These are phyloP conservation scores for Patellifolia procumbens DNA, from an alignment of 179 eudicot species.

Conservation along the genomic window DNA sequence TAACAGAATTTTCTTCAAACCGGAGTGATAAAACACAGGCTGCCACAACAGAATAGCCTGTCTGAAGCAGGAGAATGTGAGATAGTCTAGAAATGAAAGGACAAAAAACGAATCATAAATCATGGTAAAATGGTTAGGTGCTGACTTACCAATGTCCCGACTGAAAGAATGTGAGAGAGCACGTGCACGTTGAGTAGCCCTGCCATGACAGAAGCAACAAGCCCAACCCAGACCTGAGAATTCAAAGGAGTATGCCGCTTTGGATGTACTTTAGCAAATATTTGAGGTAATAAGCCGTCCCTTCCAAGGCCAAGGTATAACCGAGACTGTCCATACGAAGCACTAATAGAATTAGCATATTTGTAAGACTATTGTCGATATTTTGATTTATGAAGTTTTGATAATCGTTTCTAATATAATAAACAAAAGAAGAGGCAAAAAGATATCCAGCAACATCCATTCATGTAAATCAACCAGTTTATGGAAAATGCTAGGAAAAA, in stretches of 20 bases:
- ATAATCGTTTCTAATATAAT: background rate
- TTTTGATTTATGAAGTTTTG: background rate
- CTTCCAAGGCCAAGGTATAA: constrained; percentile 97
- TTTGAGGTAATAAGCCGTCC: constrained; percentile 79
- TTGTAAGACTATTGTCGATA: background rate
- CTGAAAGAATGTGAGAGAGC: constrained; percentile 92
- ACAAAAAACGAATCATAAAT: constrained; percentile 10
- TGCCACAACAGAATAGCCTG: constrained; percentile 95
- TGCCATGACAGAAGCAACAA: constrained; percentile 79
- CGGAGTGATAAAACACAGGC: constrained; percentile 91
- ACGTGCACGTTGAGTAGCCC: constrained; percentile 77
- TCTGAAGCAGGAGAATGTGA: constrained; percentile 49
- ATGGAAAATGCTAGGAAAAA: constrained; percentile 9
- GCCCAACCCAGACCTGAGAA: constrained; percentile 94
- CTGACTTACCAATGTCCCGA: constrained; percentile 85
- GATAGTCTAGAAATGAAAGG: constrained; percentile 7
- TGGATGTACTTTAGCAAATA: constrained; percentile 82
- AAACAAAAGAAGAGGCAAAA: background rate
- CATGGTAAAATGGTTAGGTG: constrained; percentile 12
- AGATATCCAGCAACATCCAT: background rate
- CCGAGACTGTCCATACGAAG: constrained; percentile 61
- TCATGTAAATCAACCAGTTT: background rate
- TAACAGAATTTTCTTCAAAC: constrained; percentile 55
- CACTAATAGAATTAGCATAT: constrained; percentile 16
- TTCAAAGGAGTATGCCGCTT: constrained; percentile 79